phyloP scores from a whole-genome alignment of 768 basidiomycete species.

The Vishniacozyma victoriae region DNA sequence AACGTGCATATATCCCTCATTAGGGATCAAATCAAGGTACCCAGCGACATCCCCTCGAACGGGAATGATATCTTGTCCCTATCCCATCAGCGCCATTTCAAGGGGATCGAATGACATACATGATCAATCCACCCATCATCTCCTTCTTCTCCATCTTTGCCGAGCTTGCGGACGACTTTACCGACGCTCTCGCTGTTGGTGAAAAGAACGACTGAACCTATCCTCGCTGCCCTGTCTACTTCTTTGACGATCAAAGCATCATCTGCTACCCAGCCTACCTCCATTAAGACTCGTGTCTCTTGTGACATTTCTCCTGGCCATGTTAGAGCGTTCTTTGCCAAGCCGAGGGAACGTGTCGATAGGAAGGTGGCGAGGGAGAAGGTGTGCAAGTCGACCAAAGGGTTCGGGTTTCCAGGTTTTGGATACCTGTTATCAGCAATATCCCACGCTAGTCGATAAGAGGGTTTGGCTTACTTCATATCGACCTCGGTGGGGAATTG shows the following conservation, averaged over 20 bases:
- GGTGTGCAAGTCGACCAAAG: slow-evolving; percentile 62
- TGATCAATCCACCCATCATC: slow-evolving; percentile 93
- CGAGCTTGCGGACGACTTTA: slow-evolving; percentile 66
- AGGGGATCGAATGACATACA: slow-evolving; percentile 57
- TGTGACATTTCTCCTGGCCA: slow-evolving; percentile 61
- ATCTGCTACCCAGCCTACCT: slow-evolving; percentile 82
- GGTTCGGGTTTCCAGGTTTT: slow-evolving; percentile 57
- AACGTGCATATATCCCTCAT: slow-evolving; percentile 83
- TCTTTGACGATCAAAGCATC: slow-evolving; percentile 73
- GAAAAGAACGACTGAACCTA: slow-evolving; percentile 74
- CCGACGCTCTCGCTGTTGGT: slow-evolving; percentile 53
- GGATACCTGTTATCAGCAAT: slow-evolving; percentile 42
- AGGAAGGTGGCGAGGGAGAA: slow-evolving; percentile 65
- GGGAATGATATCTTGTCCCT: slow-evolving; percentile 41
- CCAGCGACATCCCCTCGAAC: slow-evolving; percentile 52
- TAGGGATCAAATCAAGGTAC: slow-evolving; percentile 87
- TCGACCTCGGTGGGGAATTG: slow-evolving; percentile 59
- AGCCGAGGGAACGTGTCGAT: slow-evolving; percentile 20
- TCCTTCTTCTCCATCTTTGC: slow-evolving; percentile 74
- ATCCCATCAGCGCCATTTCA: not conserved
- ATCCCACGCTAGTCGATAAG: not conserved
- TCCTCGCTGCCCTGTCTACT: slow-evolving; percentile 73
- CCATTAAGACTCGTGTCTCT: slow-evolving; percentile 66
- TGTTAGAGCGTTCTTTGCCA: slow-evolving; percentile 19
- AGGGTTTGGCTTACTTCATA: slow-evolving; percentile 42